These are phyloP conservation scores for Aspergillus fructus DNA, from an alignment of 2,329 filamentous ascomycete species.

Conservation along the genomic window DNA sequence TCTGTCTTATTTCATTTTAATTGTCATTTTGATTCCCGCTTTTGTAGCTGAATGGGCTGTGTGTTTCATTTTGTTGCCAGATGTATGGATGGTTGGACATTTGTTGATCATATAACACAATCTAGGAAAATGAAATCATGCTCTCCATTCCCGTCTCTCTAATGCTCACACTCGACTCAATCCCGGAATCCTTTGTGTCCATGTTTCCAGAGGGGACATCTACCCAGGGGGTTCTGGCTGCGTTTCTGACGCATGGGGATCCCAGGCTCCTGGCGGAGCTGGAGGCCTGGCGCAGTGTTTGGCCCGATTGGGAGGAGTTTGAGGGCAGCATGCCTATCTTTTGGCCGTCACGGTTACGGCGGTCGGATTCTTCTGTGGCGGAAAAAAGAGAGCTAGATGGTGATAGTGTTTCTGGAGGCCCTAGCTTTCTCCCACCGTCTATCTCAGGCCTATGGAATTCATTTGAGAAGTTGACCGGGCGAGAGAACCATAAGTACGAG, in stretches of 20 bases:
- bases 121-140: constrained; percentile 56
- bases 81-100: no score
- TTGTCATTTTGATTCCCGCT: no score
- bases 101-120: not conserved
- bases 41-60: no score
- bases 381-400: not conserved
- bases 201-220: constrained; percentile 56
- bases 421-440: constrained; percentile 31
- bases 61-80: no score
- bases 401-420: not conserved
- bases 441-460: constrained; percentile 37
- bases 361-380: constrained; percentile 11
- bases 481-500: constrained; percentile 22
- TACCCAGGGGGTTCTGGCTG: constrained; percentile 70
- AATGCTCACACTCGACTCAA: constrained; percentile 62
- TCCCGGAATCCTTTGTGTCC: constrained; percentile 54
- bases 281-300: constrained; percentile 63
- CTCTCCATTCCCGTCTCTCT: constrained; percentile 62
- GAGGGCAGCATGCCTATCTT: constrained; percentile 56
- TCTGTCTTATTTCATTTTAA: not conserved
- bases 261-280: constrained; percentile 48
- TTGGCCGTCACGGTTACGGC: constrained; percentile 49
- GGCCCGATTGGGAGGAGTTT: constrained; percentile 65
- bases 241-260: constrained; percentile 57
- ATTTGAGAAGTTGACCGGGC: constrained; percentile 21